A percentile compares a stretch with the other conserved stretches of the same genome.
These are phyloP conservation scores for Alternaria angustiovoidea DNA, from an alignment of 2,329 filamentous ascomycete genomes.

Conservation along the genomic window DNA sequence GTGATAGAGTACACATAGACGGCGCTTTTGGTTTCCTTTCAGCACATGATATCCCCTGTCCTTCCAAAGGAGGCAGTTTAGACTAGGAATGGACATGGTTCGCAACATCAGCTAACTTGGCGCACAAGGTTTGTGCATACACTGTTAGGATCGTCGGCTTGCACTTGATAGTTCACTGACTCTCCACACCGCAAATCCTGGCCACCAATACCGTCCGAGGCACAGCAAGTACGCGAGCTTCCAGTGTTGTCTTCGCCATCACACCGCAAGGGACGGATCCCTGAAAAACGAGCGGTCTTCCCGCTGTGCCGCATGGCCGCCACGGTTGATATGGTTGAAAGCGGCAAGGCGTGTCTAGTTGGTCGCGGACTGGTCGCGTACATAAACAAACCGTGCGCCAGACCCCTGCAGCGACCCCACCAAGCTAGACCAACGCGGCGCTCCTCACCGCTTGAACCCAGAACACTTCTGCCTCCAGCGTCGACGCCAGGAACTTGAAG, in stretches of 20 bases:
- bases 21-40: constrained; percentile 3
- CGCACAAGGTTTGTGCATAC: background rate
- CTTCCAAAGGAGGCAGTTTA: background rate
- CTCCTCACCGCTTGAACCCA: constrained; percentile 26
- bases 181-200: background rate
- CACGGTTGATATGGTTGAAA: constrained; percentile 2
- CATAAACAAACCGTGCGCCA: constrained; percentile 15
- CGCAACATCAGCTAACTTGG: background rate
- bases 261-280: constrained; percentile 4
- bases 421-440: constrained; percentile 30
- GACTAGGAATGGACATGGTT: constrained; percentile 3
- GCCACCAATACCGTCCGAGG: background rate
- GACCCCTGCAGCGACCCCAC: constrained; percentile 30
- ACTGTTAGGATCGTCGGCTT: background rate
- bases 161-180: background rate
- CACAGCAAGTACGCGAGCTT: background rate
- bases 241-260: background rate
- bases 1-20: constrained; percentile 8
- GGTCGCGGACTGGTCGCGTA: constrained; percentile 26
- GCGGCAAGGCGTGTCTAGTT: constrained; percentile 17
- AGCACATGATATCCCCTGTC: constrained; percentile 1
- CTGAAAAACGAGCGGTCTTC: constrained; percentile 2
- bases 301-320: constrained; percentile 4
- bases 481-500: constrained; percentile 21
- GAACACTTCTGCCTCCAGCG: constrained; percentile 23